phyloP scores from a whole-genome alignment of 257 asterid species.

The Handroanthus guayacan region DNA sequence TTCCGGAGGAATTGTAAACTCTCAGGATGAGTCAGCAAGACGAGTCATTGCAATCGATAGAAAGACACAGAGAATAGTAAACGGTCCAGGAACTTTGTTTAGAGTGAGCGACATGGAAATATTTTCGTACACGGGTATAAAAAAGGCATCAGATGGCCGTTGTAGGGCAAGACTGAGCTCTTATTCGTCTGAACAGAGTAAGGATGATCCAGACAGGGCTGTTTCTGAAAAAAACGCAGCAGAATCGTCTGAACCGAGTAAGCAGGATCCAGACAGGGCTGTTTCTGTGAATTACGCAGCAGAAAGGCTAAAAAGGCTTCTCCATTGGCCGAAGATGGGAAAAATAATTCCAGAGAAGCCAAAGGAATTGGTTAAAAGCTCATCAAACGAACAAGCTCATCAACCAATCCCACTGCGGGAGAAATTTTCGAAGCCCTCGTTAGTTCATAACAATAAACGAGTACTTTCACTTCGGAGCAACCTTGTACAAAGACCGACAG shows the following conservation, averaged over 20 bases:
- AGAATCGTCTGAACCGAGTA: conserved; percentile 54
- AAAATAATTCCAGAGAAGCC: conserved; percentile 39
- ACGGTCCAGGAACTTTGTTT: conserved; percentile 90
- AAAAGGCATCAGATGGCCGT: conserved; percentile 53
- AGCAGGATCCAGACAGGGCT: conserved; percentile 36
- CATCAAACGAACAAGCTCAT: conserved; percentile 39
- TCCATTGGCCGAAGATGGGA: conserved; percentile 74
- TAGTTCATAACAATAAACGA: conserved; percentile 69
- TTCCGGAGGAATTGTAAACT: conserved; percentile 76
- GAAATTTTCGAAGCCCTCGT: conserved; percentile 63
- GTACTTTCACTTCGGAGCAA: conserved; percentile 68
- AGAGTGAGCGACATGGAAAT: conserved; percentile 79
- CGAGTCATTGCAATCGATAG: conserved; percentile 79
- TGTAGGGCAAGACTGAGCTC: conserved; percentile 44
- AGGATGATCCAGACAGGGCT: conserved; percentile 36
- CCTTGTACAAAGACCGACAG: conserved; percentile 64
- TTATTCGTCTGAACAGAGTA: conserved; percentile 52
- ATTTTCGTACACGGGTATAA: conserved; percentile 70
- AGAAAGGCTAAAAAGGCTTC: conserved; percentile 59
- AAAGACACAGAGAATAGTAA: conserved; percentile 70
- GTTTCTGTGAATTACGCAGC: conserved; percentile 50
- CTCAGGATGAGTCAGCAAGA: conserved; percentile 73
- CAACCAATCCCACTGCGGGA: conserved; percentile 71
- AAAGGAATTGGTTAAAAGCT: conserved; percentile 42
- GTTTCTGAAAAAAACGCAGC: conserved; percentile 50